Conservation (phyloP, 176 grass and related monocot genomes). For the Avena insularis region DNA sequence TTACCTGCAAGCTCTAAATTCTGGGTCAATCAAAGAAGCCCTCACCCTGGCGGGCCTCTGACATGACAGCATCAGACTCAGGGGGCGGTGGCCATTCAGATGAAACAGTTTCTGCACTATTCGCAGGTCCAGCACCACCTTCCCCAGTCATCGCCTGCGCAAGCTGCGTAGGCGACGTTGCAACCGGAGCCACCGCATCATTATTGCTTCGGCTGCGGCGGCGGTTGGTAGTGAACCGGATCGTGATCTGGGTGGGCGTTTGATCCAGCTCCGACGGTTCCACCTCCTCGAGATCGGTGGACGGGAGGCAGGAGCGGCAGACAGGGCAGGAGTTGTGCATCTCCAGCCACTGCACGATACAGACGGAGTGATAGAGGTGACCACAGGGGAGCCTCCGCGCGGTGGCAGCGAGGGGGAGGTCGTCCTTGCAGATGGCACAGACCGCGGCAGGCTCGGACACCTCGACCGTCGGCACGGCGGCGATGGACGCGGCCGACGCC, state of each 20-base stretch:
- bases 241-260: conserved; percentile 42
- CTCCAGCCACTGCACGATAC: conserved; percentile 81
- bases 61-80: conserved; percentile 60
- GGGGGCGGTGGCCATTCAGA: conserved; percentile 64
- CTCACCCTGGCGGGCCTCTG: conserved; percentile 55
- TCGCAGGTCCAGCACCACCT: conserved; percentile 54
- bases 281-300: neutral
- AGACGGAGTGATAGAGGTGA: conserved; percentile 84
- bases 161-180: conserved; percentile 68
- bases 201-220: neutral
- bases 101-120: conserved; percentile 70
- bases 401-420: conserved; percentile 52
- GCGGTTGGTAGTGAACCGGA: conserved; percentile 41
- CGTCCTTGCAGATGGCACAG: conserved; percentile 90
- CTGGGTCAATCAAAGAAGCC: conserved; percentile 58
- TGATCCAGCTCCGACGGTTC: conserved; percentile 11
- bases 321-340: conserved; percentile 91
- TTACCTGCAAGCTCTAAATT: conserved; percentile 43
- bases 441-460: conserved; percentile 52
- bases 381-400: conserved; percentile 74
- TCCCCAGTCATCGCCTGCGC: conserved; percentile 64
- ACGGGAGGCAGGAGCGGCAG: conserved; percentile 73
- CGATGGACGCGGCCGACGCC: conserved; percentile 60
- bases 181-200: conserved; percentile 12
- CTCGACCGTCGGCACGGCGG: conserved; percentile 65